A percentile compares a stretch with the other conserved stretches of the same genome.
phyloP scores from a whole-genome alignment of 2,329 filamentous ascomycete genomes.

The Pseudocercospora fuligena region DNA sequence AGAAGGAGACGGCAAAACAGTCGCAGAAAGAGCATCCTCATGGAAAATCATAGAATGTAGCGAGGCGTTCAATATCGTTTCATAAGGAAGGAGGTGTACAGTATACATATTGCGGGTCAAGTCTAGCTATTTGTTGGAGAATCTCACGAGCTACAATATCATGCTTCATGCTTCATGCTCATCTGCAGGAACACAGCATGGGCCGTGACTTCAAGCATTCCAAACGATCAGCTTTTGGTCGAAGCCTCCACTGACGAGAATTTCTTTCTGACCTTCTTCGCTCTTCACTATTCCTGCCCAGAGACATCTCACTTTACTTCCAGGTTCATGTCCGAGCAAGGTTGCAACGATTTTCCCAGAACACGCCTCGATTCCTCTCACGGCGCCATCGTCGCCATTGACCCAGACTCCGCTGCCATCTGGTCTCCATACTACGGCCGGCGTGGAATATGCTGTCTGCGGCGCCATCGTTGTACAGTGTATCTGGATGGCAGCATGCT shows the following conservation, averaged over 20 bases:
- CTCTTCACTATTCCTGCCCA: slow-evolving; percentile 56
- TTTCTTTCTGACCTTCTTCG: slow-evolving; percentile 49
- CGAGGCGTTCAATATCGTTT: background rate
- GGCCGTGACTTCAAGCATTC: slow-evolving; percentile 39
- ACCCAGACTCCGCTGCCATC: slow-evolving; percentile 67
- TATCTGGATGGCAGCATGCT: slow-evolving; percentile 64
- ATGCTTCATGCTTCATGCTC: too few relatives aligned
- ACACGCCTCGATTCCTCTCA: slow-evolving; percentile 63
- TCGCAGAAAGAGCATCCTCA: slow-evolving; percentile 44
- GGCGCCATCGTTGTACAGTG: slow-evolving; percentile 65
- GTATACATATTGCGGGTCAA: background rate
- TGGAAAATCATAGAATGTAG: background rate
- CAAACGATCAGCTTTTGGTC: slow-evolving; percentile 66
- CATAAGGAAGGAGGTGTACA: background rate
- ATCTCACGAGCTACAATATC: too few relatives aligned
- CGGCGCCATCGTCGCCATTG: slow-evolving; percentile 67
- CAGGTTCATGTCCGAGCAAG: slow-evolving; percentile 60
- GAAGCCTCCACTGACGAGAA: slow-evolving; percentile 67
- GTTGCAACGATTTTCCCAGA: slow-evolving; percentile 61
- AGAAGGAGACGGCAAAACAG: slow-evolving; percentile 50
- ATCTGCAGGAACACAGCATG: background rate
- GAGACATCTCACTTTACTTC: slow-evolving; percentile 63
- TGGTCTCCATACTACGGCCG: slow-evolving; percentile 65
- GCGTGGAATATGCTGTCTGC: slow-evolving; percentile 68
- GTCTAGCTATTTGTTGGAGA: background rate